These are phyloP conservation scores for Stephania yunnanensis DNA, from an alignment of 164 flowering plant species.

Conservation along the genomic window DNA sequence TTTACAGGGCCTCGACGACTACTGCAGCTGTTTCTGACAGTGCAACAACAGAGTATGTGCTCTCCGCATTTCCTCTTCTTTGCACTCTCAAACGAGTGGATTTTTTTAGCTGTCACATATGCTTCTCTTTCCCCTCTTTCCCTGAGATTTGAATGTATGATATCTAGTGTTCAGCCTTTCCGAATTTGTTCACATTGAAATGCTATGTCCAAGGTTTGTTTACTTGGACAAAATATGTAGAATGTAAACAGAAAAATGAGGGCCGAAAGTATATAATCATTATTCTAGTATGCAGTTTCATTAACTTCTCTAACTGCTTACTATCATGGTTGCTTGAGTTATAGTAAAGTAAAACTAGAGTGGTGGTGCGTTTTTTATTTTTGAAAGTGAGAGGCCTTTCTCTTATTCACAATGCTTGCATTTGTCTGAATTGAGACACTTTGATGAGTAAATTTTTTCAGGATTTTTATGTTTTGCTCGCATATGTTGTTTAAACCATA, in stretches of 20 bases:
- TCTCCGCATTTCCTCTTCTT: not conserved
- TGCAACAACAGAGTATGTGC: not conserved
- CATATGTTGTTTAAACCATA: too few species aligned
- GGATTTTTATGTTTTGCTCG: too few species aligned
- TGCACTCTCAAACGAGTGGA: not conserved
- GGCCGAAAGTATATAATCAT: not conserved
- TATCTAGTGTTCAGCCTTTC: not conserved
- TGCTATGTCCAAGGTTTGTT: not conserved
- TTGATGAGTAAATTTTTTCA: too few species aligned
- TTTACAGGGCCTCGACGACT: slow-evolving; percentile 34
- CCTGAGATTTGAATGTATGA: not conserved
- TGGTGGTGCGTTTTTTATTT: too few species aligned
- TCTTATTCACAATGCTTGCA: too few species aligned
- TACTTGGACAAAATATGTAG: not conserved
- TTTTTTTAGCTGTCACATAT: not conserved
- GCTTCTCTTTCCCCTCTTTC: not conserved
- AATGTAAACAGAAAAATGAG: too few species aligned
- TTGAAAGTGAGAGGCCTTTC: too few species aligned
- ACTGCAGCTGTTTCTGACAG: slow-evolving; percentile 26
- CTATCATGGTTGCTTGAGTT: too few species aligned
- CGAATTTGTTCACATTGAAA: not conserved
- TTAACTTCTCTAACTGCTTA: not conserved
- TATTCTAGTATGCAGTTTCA: not conserved
- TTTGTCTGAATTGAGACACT: too few species aligned
- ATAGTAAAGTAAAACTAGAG: too few species aligned